Evolutionary conservation across 1,284 basidiomycete species (phyloP), one percentile per base, ranked within the genome.

Genomic region (Termitomyces sp.): DNA sequence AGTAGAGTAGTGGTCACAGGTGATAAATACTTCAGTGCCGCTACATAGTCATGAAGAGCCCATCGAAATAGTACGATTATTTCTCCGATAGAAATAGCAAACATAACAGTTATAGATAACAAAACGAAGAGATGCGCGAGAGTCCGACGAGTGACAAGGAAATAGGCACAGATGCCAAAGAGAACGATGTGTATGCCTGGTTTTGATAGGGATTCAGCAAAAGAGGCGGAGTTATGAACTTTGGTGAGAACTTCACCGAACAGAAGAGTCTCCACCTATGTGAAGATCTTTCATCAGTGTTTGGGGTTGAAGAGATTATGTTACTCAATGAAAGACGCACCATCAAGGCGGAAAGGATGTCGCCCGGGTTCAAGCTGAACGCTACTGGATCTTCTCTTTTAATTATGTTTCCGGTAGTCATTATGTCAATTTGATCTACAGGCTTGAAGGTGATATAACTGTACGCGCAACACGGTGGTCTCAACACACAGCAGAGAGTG

Each of bases 1-100:
- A 56, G 10, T 1, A 45, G 44, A 13, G 16, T 3, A 24, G n/a
- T 10, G 9, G 18, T 40, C 1, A 54, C 48, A 3, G 52, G 31
- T n/a, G n/a, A n/a, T n/a, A n/a, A n/a, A 9, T 41, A 21, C 1
- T 52, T 49, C 2, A 58, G 18, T 18, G 58, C 44, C 1, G 42
- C 48, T n/a, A 57, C 57, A 3, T 64, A 31, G 10, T 63, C 57
- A 35, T 53, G 54, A 18, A 62, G 19, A 2, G 62, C 31, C 16
- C 63, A 43, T 19, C 62, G 55, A 14, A 62, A 59, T 1, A 62
- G 59, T 11, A 68, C 31, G 1, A 58, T 52, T 5, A 66, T 53
- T 35, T 68, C 65, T 3, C 55, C 63, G n/a, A 64, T 62, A 3
- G 63, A 63, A 18, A 66, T 46, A 1, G 37, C 54, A 48, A 65